Evolutionary conservation across 2,329 filamentous ascomycete species (phyloP), one percentile per base, ranked within the genome.

Genomic region (Aspergillus ochraceoroseus): DNA sequence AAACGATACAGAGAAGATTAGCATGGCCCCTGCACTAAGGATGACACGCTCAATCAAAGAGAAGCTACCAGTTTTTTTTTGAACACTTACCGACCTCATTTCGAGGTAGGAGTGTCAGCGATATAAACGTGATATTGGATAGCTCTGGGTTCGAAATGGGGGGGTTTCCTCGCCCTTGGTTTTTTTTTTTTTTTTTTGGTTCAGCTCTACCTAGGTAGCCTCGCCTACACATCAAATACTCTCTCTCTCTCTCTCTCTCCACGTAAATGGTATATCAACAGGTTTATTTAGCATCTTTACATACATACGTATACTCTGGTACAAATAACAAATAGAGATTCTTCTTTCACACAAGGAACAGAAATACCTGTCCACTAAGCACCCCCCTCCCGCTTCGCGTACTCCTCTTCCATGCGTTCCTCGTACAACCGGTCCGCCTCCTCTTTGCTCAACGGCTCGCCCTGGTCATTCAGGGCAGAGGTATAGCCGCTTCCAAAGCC

Each of bases 31-130:
- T 80, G 76, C 77, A 80, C 85, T 89, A 90, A 90, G 85, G 85
- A 89, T 90, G 85, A 89, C 84, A 88, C 82, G 81, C 80, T 83
- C 74, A 79, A 80, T 79, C 79, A 83, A 83, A 84, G 81, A 83
- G 80, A 82, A 78, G 75, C 79, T 77, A 74, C 73, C 72, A 73
- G 71, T 79, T 77, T 80, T 82, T 81, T 80, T 77, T 55, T 43
- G 9, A 27, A 32, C 32, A 42, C 42, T 49, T 51, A 41, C 39
- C 32, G 35, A 23, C 30, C 31, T 40, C n/a, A 19, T 51, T 44
- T 51, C 2, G 40, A 49, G 44, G 46, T 50, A 19, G 22, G 29
- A 32, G 17, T 19, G 15, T 43, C 32, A 7, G 18, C 22, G 5
- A 31, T 31, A 2, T 18, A 9, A 19, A 33, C 9, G 6, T 15